Evolutionary conservation across 805 yeast genomes (phyloP), one percentile per base, ranked within the genome.

Genomic region (Wickerhamomyces chaumierensis): DNA sequence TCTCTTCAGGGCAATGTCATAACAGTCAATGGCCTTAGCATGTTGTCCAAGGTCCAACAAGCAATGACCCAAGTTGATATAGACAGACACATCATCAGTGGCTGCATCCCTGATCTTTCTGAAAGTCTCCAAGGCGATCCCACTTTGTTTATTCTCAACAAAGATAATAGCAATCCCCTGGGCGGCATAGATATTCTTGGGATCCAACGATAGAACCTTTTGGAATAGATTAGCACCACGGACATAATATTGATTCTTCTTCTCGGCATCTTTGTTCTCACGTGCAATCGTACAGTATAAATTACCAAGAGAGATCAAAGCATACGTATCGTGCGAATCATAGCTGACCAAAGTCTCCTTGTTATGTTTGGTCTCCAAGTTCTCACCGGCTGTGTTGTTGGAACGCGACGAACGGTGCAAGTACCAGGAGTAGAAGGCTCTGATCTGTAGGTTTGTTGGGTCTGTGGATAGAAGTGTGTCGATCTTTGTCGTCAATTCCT

Each of bases 81-180:
- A 85, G 13, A 87, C 79, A 11, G 92, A 77, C 39, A 81, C 75
- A 53, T 85, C 95, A 53, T 82, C 81, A 46, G 88, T 66, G 5
- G 96, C 81, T 6, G 23, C 29, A 51, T 92, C 98, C 53, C 96
- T 74, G 39, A 88, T 77, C 49, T 88, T 86, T 57, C 94, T 73
- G 52, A 92, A 78, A 34, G 88, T 79, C 47, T 85, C 94, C 51
- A 88, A 67, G 0, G 97, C 95, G 43, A 78, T 68, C 19, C 75
- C 77, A 27, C 75, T 62, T 48, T 83, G 78, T 47, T 79, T 78
- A 51, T 78, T 80, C 52, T 90, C 96, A 11, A 94, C 94, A 57
- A 86, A 82, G 4, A 87, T 76, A 40, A 92, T 86, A 1, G 96
- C 97, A 44, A 92, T 69, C 39, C 99, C 99, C 60, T 92, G 98